Evolutionary conservation across 306 rosid species (phyloP), one percentile per base, ranked within the genome.

Genomic region (Vicia sativa): DNA sequence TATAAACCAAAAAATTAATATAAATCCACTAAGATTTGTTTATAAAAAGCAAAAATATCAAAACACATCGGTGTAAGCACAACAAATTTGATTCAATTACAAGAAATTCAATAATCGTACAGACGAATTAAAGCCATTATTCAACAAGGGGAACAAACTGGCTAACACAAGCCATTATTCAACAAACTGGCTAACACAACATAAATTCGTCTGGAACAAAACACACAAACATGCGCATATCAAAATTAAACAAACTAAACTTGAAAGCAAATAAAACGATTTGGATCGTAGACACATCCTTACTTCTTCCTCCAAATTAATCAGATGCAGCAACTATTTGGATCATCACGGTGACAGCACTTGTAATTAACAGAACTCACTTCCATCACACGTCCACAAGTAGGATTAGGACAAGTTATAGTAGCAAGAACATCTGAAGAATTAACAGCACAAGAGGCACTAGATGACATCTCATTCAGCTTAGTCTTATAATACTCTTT

Each of bases 391-490:
- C 80, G 68, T 0, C 76, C 76, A 55, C 80, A 77, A 0, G 35
- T 9, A n/a, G 72, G 67, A 45, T 77, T 77, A 3, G 80, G 80
- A 58, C 80, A 77, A 8, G 68, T 63, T n/a, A 77, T 77, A 7
- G 80, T 77, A 8, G 76, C 80, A 5, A 77, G 23, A 4, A 77
- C 72, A 63, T 11, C 45, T 1, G 80, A 76, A 37, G 62, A 21
- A 5, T 44, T 9, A 53, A 26, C 4, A 4, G 56, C 52, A 3
- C 71, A 77, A 3, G 72, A 71, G 3, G 0, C 28, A 55, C 53
- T 42, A 15, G 57, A 56, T 18, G 7, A 19, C 4, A 25, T 15
- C 39, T 77, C 77, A 6, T 35, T 12, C 3, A 70, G 4, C 76
- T 55, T 64, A 28, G 10, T 10, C n/a, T 52, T 10, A 35, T 78